A percentile compares a stretch with the other conserved stretches of the same genome.
These are phyloP conservation scores for Hansenula lynferdii DNA, from an alignment of 1,139 yeast genomes.

Conservation along the genomic window DNA sequence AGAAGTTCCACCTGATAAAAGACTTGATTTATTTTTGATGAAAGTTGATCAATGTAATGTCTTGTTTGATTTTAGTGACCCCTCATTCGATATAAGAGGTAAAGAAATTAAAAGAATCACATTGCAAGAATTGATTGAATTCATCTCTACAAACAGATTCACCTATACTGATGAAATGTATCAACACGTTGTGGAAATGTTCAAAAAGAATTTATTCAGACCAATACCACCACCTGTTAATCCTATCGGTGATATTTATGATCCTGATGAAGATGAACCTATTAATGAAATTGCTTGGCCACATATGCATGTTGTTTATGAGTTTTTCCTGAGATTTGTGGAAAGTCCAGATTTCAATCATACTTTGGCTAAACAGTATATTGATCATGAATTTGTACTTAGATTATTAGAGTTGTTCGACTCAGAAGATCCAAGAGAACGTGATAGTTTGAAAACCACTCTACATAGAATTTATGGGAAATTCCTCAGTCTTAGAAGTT, in stretches of 20 bases:
- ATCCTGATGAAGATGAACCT: slow-evolving; percentile 99
- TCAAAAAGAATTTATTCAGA: slow-evolving; percentile 80
- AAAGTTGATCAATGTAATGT: slow-evolving; percentile 94
- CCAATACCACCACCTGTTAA: slow-evolving; percentile 98
- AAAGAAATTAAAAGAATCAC: slow-evolving; percentile 88
- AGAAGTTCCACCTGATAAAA: slow-evolving; percentile 85
- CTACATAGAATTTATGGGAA: slow-evolving; percentile 95
- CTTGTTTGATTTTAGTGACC: slow-evolving; percentile 91
- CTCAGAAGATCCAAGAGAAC: slow-evolving; percentile 93
- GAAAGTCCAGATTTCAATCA: slow-evolving; percentile 96
- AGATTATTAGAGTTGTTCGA: slow-evolving; percentile 84
- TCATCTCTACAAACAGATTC: slow-evolving; percentile 76
- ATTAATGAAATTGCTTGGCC: slow-evolving; percentile 98
- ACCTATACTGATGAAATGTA: slow-evolving; percentile 90
- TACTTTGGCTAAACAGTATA: slow-evolving; percentile 86
- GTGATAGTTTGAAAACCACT: slow-evolving; percentile 93
- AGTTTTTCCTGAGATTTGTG: slow-evolving; percentile 85
- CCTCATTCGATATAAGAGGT: slow-evolving; percentile 86
- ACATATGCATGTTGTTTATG: slow-evolving; percentile 96
- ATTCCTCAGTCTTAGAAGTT: slow-evolving; percentile 83
- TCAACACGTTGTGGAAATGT: slow-evolving; percentile 84
- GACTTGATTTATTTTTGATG: slow-evolving; percentile 73
- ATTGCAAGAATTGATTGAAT: slow-evolving; percentile 83
- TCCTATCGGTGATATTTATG: slow-evolving; percentile 92
- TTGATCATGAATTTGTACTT: slow-evolving; percentile 86